These are phyloP conservation scores for Castanea sativa DNA, from an alignment of 306 rosid species.

Conservation along the genomic window DNA sequence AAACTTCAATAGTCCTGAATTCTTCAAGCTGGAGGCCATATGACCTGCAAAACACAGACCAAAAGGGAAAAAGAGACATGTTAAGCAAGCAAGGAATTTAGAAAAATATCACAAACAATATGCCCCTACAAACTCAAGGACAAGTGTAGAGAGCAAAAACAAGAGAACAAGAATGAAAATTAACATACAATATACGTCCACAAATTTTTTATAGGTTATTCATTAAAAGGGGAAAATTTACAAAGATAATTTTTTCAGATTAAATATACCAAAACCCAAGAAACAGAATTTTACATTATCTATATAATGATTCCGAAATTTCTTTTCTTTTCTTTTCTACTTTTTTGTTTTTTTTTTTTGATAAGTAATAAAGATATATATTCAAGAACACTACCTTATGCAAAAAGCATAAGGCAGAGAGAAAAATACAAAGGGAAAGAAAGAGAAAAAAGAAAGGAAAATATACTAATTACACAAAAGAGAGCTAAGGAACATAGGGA, in stretches of 20 bases:
- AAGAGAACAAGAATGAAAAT: not conserved
- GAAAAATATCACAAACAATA: not conserved
- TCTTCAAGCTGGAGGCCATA: constrained; percentile 73
- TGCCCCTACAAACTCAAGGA: not conserved
- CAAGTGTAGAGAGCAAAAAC: not conserved
- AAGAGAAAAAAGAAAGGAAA: too few relatives aligned
- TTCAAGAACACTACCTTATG: too few relatives aligned
- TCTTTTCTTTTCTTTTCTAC: too few relatives aligned
- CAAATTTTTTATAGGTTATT: not conserved
- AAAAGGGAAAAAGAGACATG: constrained; percentile 10
- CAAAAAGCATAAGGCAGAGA: too few relatives aligned
- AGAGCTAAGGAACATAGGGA: too few relatives aligned
- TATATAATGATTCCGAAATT: not conserved
- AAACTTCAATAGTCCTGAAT: constrained; percentile 36
- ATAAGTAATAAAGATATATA: too few relatives aligned
- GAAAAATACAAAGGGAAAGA: too few relatives aligned
- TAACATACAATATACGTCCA: not conserved
- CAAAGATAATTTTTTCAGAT: not conserved
- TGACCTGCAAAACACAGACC: constrained; percentile 49
- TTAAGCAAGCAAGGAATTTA: constrained; percentile 3
- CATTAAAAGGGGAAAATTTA: too few relatives aligned
- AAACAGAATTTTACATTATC: not conserved
- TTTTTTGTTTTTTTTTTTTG: too few relatives aligned
- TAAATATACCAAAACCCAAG: not conserved
- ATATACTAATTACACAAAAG: too few relatives aligned